Conservation (phyloP, 495 filamentous ascomycete species). For the Penicillium cosmopolitanum region DNA sequence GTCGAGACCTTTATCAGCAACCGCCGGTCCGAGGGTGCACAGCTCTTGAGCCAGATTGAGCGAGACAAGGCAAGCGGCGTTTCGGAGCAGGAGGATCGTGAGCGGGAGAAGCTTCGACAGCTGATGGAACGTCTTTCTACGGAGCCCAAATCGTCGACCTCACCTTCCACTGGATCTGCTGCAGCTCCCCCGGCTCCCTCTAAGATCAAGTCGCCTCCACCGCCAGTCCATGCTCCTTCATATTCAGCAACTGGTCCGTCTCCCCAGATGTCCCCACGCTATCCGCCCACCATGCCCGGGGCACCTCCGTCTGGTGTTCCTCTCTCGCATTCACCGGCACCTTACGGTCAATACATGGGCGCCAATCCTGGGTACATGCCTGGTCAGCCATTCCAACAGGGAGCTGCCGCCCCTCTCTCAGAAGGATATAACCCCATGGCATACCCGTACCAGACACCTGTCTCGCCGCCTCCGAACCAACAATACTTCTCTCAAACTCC, state of each 20-base stretch:
- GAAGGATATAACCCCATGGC: slow-evolving; percentile 60
- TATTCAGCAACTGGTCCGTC: slow-evolving; percentile 41
- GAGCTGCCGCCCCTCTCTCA: slow-evolving; percentile 47
- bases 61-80: slow-evolving; percentile 68
- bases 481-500: slow-evolving; percentile 47
- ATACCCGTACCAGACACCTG: slow-evolving; percentile 53
- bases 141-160: slow-evolving; percentile 57
- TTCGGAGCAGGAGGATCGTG: slow-evolving; percentile 76
- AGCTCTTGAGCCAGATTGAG: slow-evolving; percentile 87
- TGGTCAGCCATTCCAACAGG: slow-evolving; percentile 51
- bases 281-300: slow-evolving; percentile 43
- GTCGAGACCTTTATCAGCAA: slow-evolving; percentile 97
- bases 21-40: slow-evolving; percentile 85
- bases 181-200: slow-evolving; percentile 35
- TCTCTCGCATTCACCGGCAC: slow-evolving; percentile 46
- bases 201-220: slow-evolving; percentile 48
- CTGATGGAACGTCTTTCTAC: slow-evolving; percentile 96
- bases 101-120: slow-evolving; percentile 81
- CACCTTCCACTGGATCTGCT: slow-evolving; percentile 46
- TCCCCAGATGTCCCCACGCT: slow-evolving; percentile 50
- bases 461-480: slow-evolving; percentile 50
- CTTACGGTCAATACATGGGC: slow-evolving; percentile 46
- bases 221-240: slow-evolving; percentile 42
- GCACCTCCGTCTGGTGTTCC: slow-evolving; percentile 34
- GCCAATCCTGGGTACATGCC: slow-evolving; percentile 34